These are phyloP conservation scores for Dittrichia graveolens DNA, from an alignment of 129 eudicot genomes.

Conservation along the genomic window DNA sequence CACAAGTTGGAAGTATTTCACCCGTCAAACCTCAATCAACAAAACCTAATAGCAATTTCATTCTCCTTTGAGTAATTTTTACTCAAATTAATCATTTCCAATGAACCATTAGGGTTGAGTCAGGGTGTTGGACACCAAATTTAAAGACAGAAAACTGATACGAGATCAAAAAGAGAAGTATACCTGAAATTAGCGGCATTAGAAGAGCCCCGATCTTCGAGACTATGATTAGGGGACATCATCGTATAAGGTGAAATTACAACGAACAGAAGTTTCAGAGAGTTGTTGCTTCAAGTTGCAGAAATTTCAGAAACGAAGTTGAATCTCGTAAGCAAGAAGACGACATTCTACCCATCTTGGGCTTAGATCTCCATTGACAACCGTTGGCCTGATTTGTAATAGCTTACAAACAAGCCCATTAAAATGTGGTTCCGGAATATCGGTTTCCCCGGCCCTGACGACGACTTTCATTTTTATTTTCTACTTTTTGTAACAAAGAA, in stretches of 20 bases:
- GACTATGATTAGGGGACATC: constrained; percentile 51
- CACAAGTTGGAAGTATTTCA: constrained; percentile 14
- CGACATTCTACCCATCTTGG: constrained; percentile 20
- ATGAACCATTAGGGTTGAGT: neutral
- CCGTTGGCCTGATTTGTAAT: neutral
- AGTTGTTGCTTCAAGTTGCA: constrained; percentile 23
- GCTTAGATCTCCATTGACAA: constrained; percentile 25
- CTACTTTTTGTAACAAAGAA: too few relatives aligned
- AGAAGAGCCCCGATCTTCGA: constrained; percentile 66
- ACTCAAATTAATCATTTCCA: neutral
- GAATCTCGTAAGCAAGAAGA: constrained; percentile 39
- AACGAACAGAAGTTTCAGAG: constrained; percentile 8
- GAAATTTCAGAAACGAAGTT: constrained; percentile 31
- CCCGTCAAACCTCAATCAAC: constrained; percentile 23
- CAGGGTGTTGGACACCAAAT: neutral
- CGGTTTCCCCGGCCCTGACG: too few relatives aligned
- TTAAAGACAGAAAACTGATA: neutral
- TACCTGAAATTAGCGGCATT: constrained; percentile 37
- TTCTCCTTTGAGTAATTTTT: neutral
- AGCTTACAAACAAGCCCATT: constrained; percentile 15
- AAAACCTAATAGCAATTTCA: constrained; percentile 1
- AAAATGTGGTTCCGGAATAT: neutral
- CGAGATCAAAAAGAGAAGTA: constrained; percentile 6
- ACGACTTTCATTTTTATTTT: too few relatives aligned
- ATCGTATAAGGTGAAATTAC: constrained; percentile 16